Conservation (phyloP, 306 rosid genomes). For the Pterocarpus macrocarpus region DNA sequence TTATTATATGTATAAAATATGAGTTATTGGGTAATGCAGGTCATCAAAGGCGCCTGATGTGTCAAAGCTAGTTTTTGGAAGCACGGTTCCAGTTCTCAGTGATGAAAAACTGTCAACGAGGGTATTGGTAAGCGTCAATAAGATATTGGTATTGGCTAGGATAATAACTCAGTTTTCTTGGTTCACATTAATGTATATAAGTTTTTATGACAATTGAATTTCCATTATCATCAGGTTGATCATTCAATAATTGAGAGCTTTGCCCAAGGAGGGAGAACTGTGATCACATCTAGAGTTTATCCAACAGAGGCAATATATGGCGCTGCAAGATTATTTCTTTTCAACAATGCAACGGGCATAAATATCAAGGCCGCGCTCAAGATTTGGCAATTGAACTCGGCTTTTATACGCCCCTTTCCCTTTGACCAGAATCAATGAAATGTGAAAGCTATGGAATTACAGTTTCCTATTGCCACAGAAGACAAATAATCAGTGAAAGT, state of each 20-base stretch:
- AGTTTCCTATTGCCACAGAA: not conserved
- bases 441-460: not conserved
- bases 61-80: constrained; percentile 64
- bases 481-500: not conserved
- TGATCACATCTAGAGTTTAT: constrained; percentile 76
- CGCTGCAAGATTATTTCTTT: constrained; percentile 75
- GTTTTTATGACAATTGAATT: not conserved
- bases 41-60: constrained; percentile 78
- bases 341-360: constrained; percentile 80
- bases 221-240: constrained; percentile 65
- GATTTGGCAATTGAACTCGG: constrained; percentile 78
- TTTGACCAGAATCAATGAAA: constrained; percentile 48
- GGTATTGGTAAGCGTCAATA: constrained; percentile 65
- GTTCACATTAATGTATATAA: not conserved
- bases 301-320: constrained; percentile 93
- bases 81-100: constrained; percentile 68
- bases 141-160: not conserved
- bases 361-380: constrained; percentile 72
- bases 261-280: constrained; percentile 84
- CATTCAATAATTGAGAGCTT: constrained; percentile 90
- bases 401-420: constrained; percentile 79
- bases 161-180: not conserved
- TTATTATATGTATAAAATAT: not conserved
- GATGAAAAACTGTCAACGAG: constrained; percentile 70
- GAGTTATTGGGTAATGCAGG: constrained; percentile 58